Percentiles rank a stretch among this genome's conserved stretches.
These are phyloP conservation scores for Populus davidiana DNA, from an alignment of 345 rosid genomes.

Conservation along the genomic window DNA sequence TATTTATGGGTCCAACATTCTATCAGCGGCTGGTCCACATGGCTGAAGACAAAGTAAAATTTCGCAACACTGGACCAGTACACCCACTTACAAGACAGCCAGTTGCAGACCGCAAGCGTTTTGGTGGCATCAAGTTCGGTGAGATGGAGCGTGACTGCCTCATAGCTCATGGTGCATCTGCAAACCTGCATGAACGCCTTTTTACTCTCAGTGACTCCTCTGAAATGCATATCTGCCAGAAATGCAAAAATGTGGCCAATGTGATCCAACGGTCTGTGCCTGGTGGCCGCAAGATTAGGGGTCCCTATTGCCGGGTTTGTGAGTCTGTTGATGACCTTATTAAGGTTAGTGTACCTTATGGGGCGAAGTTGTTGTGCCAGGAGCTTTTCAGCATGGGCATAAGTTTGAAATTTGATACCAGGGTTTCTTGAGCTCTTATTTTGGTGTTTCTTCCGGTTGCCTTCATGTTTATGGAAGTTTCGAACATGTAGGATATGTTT, in stretches of 20 bases:
- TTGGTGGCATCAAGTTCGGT: conserved; percentile 84
- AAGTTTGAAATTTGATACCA: conserved; percentile 56
- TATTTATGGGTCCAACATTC: conserved; percentile 88
- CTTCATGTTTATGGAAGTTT: neutral
- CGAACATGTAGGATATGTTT: neutral
- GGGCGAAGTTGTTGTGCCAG: conserved; percentile 70
- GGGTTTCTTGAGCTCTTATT: conserved; percentile 38
- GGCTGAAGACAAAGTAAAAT: conserved; percentile 91
- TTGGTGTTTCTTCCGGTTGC: neutral
- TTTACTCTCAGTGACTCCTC: conserved; percentile 77
- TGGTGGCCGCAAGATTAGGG: conserved; percentile 68
- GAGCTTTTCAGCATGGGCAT: conserved; percentile 91
- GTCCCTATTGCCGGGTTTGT: conserved; percentile 70
- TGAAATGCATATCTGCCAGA: conserved; percentile 68
- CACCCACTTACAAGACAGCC: conserved; percentile 93
- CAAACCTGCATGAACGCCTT: conserved; percentile 77
- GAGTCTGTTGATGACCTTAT: conserved; percentile 60
- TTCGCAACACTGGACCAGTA: conserved; percentile 88
- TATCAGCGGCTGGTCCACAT: conserved; percentile 82
- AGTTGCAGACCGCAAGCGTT: conserved; percentile 79
- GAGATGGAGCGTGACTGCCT: conserved; percentile 95
- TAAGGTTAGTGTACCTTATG: conserved; percentile 64
- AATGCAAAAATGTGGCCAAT: conserved; percentile 53
- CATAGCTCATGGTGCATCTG: conserved; percentile 80
- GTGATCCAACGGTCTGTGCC: conserved; percentile 59